Evolutionary conservation across 1,284 basidiomycete species (phyloP), one percentile per base, ranked within the genome.

Genomic region (Pulveroboletus sp.): DNA sequence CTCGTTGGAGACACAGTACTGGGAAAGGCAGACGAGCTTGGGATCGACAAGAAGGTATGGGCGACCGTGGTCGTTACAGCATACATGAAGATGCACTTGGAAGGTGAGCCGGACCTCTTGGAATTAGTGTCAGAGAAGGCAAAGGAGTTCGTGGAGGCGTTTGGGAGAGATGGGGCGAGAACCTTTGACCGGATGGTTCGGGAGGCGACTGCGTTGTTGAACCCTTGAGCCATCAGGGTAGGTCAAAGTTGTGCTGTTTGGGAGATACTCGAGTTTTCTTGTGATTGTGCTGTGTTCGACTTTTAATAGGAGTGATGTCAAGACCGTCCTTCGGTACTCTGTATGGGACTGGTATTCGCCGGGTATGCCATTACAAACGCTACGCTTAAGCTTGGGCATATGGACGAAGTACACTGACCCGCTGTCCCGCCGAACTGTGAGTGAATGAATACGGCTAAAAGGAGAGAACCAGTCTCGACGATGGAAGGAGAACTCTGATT

Each of bases 61-160:
- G 72, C 75, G 25, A 80, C 78, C 4, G 72, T 69, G 8, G 67
- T 81, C 14, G 75, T 69, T 3, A 64, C 72, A 7, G 79, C 77
- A 4, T 81, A 74, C 57, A 57, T 80, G 64, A 61, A 65, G 57
- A 66, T 57, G 40, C 67, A 69, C 44, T 48, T 78, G 6, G 42
- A 61, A 44, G n/a, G 56, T 24, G 67, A 76, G 39, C 65, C 62
- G n/a, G 73, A 78, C 20, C 43, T 78, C 25, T 55, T 77, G 57
- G 72, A 76, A 1, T 67, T 70, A 11, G 46, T 81, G 44, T 48
- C 62, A 29, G 70, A 69, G 35, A 81, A 81, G 62, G 71, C 72
- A 11, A 61, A 52, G 35, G 73, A 73, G 35, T 79, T 68, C 57
- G 64, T 72, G 20, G 58, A 61, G 28, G 54, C 24, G 3, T 43